Evolutionary conservation across 164 flowering plant genomes (phyloP).

Genomic region (Chimonanthus salicifolius): DNA sequence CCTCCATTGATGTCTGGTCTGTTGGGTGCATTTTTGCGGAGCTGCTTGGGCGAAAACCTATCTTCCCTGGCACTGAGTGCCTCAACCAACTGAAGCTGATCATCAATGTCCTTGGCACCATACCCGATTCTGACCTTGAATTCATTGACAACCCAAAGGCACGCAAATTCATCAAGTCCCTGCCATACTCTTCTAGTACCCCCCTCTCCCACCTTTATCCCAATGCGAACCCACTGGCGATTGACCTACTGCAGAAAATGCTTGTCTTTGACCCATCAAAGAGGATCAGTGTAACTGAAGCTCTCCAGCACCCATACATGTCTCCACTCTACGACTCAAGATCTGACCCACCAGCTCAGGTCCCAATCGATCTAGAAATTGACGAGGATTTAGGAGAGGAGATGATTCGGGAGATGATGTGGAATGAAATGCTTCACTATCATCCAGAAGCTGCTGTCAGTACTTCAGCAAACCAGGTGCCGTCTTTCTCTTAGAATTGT

Average conservation of each 20-base stretch:
- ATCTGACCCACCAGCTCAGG: slow-evolving; percentile 63
- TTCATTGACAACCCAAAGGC: slow-evolving; percentile 87
- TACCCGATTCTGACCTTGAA: slow-evolving; percentile 56
- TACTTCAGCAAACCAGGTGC: background rate
- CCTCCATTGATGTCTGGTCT: slow-evolving; percentile 94
- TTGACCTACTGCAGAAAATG: slow-evolving; percentile 73
- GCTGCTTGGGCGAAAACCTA: slow-evolving; percentile 77
- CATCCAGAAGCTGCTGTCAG: slow-evolving; percentile 50
- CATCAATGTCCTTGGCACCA: slow-evolving; percentile 76
- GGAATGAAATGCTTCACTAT: slow-evolving; percentile 73
- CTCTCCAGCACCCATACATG: slow-evolving; percentile 90
- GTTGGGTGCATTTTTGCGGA: slow-evolving; percentile 95
- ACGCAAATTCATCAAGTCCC: slow-evolving; percentile 51
- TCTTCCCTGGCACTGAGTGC: slow-evolving; percentile 87
- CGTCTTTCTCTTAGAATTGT: too few relatives aligned
- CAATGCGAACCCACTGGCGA: slow-evolving; percentile 64
- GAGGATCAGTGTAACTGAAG: slow-evolving; percentile 77
- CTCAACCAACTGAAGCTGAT: slow-evolving; percentile 83
- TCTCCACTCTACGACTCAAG: slow-evolving; percentile 66
- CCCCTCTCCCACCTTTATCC: slow-evolving; percentile 64
- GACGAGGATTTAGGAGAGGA: slow-evolving; percentile 75
- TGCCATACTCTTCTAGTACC: slow-evolving; percentile 49
- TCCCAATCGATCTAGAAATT: slow-evolving; percentile 72
- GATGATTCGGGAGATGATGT: slow-evolving; percentile 81
- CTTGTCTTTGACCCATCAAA: slow-evolving; percentile 84